Evolutionary conservation across 768 basidiomycete genomes (phyloP).

Genomic region (Naematelia aurantialba): DNA sequence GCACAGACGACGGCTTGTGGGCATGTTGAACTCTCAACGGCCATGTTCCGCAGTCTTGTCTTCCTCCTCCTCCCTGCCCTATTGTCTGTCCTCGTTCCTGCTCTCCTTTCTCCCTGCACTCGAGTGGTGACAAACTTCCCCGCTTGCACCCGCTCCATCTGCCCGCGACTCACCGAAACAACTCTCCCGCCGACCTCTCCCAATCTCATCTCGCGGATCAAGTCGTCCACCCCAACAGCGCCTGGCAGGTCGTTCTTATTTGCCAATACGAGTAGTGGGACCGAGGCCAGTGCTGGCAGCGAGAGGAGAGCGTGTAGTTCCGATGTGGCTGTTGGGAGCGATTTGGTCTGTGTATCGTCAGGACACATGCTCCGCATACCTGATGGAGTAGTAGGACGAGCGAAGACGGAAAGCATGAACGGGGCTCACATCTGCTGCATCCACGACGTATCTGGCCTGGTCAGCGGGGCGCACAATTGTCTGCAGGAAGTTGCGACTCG

Average conservation of each 20-base stretch:
- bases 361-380: too few relatives aligned
- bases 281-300: constrained; percentile 33
- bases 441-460: constrained; percentile 79
- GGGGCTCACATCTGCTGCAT: constrained; percentile 71
- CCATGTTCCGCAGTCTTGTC: too few relatives aligned
- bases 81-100: neutral
- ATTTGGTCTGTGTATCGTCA: constrained; percentile 18
- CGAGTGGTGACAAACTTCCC: too few relatives aligned
- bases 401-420: neutral
- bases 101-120: neutral
- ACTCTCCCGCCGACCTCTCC: constrained; percentile 41
- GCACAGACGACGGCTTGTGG: too few relatives aligned
- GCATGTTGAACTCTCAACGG: too few relatives aligned
- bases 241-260: constrained; percentile 86
- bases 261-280: constrained; percentile 57
- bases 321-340: constrained; percentile 39
- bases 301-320: constrained; percentile 42
- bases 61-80: too few relatives aligned
- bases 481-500: neutral
- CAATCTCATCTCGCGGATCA: constrained; percentile 68
- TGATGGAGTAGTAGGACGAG: neutral
- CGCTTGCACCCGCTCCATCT: too few relatives aligned
- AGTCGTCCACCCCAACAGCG: constrained; percentile 73
- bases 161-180: constrained; percentile 48
- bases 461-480: constrained; percentile 11